phyloP scores from a whole-genome alignment of 352 stramenopile genomes.

The Poterioochromonas sp. region DNA sequence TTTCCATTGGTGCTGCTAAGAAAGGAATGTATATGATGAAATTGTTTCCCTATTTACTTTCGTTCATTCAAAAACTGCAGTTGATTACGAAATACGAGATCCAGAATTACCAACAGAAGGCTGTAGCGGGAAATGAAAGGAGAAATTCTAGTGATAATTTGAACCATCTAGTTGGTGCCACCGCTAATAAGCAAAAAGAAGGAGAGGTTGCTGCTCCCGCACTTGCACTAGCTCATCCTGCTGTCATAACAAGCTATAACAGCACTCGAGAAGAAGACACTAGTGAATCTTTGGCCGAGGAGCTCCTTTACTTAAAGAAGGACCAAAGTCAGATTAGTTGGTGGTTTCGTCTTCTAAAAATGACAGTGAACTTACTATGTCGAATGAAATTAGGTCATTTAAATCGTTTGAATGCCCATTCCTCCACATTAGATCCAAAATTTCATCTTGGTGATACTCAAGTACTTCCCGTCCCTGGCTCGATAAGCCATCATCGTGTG shows the following conservation, averaged over 20 bases:
- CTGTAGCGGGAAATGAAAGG: neutral
- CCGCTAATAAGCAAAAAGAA: neutral
- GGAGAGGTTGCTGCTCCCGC: neutral
- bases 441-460: too few species aligned
- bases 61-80: slow-evolving; percentile 7
- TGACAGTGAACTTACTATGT: neutral
- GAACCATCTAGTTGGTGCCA: too few species aligned
- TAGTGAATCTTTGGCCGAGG: neutral
- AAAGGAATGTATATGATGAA: neutral
- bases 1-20: neutral
- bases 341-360: slow-evolving; percentile 32
- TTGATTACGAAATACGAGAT: neutral
- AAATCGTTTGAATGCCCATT: too few species aligned
- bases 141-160: too few species aligned
- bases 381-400: too few species aligned
- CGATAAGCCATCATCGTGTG: too few species aligned
- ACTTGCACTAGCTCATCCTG: neutral
- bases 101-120: neutral
- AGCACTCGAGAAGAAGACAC: neutral
- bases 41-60: neutral
- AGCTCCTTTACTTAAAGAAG: slow-evolving; percentile 8
- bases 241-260: too few species aligned
- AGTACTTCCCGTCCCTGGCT: too few species aligned
- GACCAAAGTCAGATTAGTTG: slow-evolving; percentile 19
- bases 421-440: too few species aligned